Evolutionary conservation across 2,329 filamentous ascomycete species (phyloP).

Genomic region (Calonectria henricotiae): DNA sequence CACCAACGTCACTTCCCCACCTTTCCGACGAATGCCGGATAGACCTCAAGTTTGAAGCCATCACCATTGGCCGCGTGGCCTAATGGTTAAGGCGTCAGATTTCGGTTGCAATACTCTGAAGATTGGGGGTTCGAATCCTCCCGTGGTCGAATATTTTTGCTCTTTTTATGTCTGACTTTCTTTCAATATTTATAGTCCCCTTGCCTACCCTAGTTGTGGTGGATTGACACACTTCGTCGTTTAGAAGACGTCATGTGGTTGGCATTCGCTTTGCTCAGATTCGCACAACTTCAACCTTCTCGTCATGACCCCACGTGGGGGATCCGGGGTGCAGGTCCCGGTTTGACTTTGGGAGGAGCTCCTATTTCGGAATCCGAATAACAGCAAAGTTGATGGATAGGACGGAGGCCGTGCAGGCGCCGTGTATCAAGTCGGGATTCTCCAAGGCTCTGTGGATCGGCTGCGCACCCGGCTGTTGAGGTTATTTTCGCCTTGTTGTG

Average conservation of each 20-base stretch:
- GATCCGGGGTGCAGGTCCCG: conserved; percentile 24
- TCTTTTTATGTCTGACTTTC: conserved; percentile 28
- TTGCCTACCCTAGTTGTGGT: background rate
- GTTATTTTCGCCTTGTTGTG: background rate
- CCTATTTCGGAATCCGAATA: conserved; percentile 15
- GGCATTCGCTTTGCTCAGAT: conserved; percentile 1
- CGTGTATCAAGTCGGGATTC: background rate
- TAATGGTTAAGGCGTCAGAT: conserved; percentile 65
- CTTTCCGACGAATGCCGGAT: conserved; percentile 8
- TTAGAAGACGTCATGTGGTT: too few relatives aligned
- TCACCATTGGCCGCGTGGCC: conserved; percentile 60
- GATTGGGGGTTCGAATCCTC: conserved; percentile 65
- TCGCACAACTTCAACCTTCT: conserved; percentile 3
- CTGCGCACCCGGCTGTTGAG: conserved; percentile 24
- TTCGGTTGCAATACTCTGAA: conserved; percentile 61
- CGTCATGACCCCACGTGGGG: conserved; percentile 12
- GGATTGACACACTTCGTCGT: background rate
- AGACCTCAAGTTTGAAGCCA: background rate
- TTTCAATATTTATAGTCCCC: background rate
- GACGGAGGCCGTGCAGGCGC: background rate
- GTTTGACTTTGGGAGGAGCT: conserved; percentile 9
- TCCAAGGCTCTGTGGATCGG: conserved; percentile 5
- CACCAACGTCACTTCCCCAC: background rate
- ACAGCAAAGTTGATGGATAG: too few relatives aligned
- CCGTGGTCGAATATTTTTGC: conserved; percentile 56